Evolutionary conservation across 495 filamentous ascomycete genomes (phyloP).

Genomic region (Neurospora intermedia): DNA sequence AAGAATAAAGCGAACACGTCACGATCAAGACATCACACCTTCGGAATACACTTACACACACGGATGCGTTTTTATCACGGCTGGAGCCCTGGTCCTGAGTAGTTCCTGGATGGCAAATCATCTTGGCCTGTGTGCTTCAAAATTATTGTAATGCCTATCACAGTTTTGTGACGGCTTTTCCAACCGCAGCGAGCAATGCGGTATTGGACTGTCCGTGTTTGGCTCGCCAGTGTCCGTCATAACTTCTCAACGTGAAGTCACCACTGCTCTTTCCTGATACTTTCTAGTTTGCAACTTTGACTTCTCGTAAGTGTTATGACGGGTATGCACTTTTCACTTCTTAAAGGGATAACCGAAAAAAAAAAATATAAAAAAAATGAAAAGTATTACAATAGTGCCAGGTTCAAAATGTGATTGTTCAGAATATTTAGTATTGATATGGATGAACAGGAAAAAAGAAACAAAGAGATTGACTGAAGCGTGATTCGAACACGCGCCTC

Average conservation of each 20-base stretch:
- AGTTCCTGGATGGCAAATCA: background rate
- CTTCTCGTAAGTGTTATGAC: background rate
- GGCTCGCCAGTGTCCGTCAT: background rate
- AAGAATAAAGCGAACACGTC: background rate
- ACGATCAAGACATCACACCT: background rate
- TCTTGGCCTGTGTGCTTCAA: background rate
- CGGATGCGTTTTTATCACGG: background rate
- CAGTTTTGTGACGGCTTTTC: background rate
- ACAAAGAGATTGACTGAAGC: background rate
- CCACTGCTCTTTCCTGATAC: background rate
- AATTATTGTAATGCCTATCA: background rate
- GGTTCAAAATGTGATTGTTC: background rate
- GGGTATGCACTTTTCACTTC: background rate
- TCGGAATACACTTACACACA: background rate
- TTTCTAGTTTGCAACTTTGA: background rate
- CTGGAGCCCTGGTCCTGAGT: background rate
- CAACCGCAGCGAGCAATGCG: background rate
- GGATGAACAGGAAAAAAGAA: background rate
- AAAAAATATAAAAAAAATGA: background rate
- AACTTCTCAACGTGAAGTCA: background rate
- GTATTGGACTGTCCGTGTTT: background rate
- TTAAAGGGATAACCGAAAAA: background rate
- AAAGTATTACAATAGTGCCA: background rate
- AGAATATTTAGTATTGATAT: background rate
- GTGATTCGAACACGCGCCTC: slow-evolving; percentile 3